Percentiles rank a stretch among this genome's conserved stretches.
Conservation (phyloP, 805 yeast genomes). For the Myxozyma mucilagina region DNA sequence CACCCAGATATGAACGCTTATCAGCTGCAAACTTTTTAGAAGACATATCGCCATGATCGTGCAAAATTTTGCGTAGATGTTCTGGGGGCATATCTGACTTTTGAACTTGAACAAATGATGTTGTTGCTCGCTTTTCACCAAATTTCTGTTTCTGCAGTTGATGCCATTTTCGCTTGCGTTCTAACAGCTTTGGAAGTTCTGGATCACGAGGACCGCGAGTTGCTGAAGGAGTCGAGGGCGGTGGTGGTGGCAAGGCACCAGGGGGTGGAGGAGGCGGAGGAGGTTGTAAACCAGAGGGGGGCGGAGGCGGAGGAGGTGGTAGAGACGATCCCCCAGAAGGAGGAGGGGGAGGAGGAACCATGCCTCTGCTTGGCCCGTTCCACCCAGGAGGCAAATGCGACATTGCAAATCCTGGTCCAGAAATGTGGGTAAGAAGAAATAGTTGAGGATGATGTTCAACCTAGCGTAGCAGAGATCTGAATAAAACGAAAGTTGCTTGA, state of each 20-base stretch:
- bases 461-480: not conserved
- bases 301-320: conserved; percentile 41
- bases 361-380: conserved; percentile 18
- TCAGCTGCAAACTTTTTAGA: conserved; percentile 77
- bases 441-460: not conserved
- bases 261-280: conserved; percentile 36
- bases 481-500: not conserved
- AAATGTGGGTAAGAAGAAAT: not conserved
- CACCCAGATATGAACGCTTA: conserved; percentile 83
- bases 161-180: conserved; percentile 59
- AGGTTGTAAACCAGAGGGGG: conserved; percentile 31
- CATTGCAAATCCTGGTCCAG: conserved; percentile 1
- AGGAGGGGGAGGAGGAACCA: conserved; percentile 19
- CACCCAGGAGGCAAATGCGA: conserved; percentile 25
- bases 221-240: conserved; percentile 36
- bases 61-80: conserved; percentile 80
- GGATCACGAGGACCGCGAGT: conserved; percentile 25
- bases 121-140: conserved; percentile 45
- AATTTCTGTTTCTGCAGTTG: conserved; percentile 61
- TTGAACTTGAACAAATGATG: conserved; percentile 54
- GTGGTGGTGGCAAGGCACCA: conserved; percentile 26
- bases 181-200: conserved; percentile 42
- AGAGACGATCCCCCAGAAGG: conserved; percentile 10
- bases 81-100: conserved; percentile 91
- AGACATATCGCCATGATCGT: conserved; percentile 82